These are phyloP conservation scores for Zea mays DNA, from an alignment of 176 grass and related monocot species.

Conservation along the genomic window Zm-B73-REFERENCE-NAM-5.0 NC_050102.1:155006001-155006500, in stretches of 20 bases:
- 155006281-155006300: background rate
- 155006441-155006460: constrained; percentile 69
- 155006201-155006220: constrained; percentile 27
- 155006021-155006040: background rate
- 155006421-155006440: constrained; percentile 83
- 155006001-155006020: no score
- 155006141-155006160: constrained; percentile 19
- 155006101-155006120: background rate
- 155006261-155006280: constrained; percentile 71
- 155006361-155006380: constrained; percentile 46
- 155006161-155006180: background rate
- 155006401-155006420: constrained; percentile 83
- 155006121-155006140: constrained; percentile 8
- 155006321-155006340: constrained; percentile 27
- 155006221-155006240: constrained; percentile 66
- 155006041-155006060: constrained; percentile 10
- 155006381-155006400: constrained; percentile 89
- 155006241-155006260: constrained; percentile 67
- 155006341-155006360: constrained; percentile 54
- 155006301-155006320: constrained; percentile 20
- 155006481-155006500: constrained; percentile 11
- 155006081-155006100: background rate
- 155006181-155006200: constrained; percentile 21
- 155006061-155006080: background rate
- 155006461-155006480: background rate